These are phyloP conservation scores for Jacaranda mimosifolia DNA, from an alignment of 257 asterid genomes.

Conservation along the genomic window DNA sequence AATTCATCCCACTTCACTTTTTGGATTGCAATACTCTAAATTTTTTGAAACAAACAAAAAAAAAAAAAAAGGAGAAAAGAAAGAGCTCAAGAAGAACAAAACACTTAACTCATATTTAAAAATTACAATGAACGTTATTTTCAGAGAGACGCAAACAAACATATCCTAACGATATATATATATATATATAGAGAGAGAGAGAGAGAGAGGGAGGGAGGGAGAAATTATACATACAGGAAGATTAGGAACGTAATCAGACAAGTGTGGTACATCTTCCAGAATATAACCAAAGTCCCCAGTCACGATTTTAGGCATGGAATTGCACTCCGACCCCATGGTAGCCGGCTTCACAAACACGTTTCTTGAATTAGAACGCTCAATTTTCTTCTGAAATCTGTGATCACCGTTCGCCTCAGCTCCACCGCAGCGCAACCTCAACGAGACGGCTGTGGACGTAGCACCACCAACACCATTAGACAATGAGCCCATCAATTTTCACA, in stretches of 20 bases:
- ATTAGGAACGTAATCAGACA: slow-evolving; percentile 65
- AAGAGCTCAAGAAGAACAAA: background rate
- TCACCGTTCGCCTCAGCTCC: slow-evolving; percentile 26
- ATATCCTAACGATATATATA: too few species aligned
- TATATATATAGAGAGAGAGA: too few species aligned
- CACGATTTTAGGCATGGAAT: slow-evolving; percentile 49
- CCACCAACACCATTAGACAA: slow-evolving; percentile 24
- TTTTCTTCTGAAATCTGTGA: slow-evolving; percentile 22
- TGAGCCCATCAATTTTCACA: slow-evolving; percentile 33
- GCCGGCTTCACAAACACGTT: slow-evolving; percentile 25
- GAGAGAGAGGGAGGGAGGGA: background rate
- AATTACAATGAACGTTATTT: background rate
- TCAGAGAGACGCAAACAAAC: background rate
- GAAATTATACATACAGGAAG: slow-evolving; percentile 54
- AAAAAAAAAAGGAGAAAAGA: background rate
- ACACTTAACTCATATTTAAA: background rate
- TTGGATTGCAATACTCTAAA: background rate
- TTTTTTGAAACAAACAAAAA: background rate
- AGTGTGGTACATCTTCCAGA: slow-evolving; percentile 79
- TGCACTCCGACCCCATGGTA: slow-evolving; percentile 47
- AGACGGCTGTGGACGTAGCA: background rate
- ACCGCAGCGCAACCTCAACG: slow-evolving; percentile 12
- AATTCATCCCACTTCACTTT: background rate
- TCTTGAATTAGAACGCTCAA: slow-evolving; percentile 4
- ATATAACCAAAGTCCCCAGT: slow-evolving; percentile 63